Percentiles rank a stretch among this genome's conserved stretches.
Conservation (phyloP, 2,329 filamentous ascomycete species). For the Erysiphe pulchra region DNA sequence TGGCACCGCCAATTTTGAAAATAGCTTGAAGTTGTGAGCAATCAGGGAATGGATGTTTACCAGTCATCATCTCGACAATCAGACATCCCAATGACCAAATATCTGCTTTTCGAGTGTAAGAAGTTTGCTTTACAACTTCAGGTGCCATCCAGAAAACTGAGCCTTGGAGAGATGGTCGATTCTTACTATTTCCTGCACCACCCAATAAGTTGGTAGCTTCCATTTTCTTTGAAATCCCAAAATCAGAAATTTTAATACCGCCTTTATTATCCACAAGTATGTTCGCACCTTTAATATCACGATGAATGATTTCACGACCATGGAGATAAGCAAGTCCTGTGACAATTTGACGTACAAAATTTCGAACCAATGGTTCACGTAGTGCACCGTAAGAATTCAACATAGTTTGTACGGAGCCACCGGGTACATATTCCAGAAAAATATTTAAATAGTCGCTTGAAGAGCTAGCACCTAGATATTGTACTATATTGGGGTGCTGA, state of each 20-base stretch:
- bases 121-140: slow-evolving; percentile 92
- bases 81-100: slow-evolving; percentile 96
- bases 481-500: slow-evolving; percentile 90
- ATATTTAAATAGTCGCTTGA: slow-evolving; percentile 88
- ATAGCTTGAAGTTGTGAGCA: slow-evolving; percentile 94
- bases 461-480: slow-evolving; percentile 86
- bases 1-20: slow-evolving; percentile 85
- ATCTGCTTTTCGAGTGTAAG: slow-evolving; percentile 92
- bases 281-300: slow-evolving; percentile 97
- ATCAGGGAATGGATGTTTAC: slow-evolving; percentile 84
- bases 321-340: slow-evolving; percentile 83
- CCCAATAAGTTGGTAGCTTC: slow-evolving; percentile 67
- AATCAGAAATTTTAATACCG: slow-evolving; percentile 97
- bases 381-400: slow-evolving; percentile 94
- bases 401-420: slow-evolving; percentile 94
- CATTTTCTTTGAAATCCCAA: slow-evolving; percentile 94
- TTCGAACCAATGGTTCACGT: slow-evolving; percentile 76
- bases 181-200: slow-evolving; percentile 38
- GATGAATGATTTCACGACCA: slow-evolving; percentile 84
- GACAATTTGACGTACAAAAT: slow-evolving; percentile 90
- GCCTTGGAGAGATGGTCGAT: slow-evolving; percentile 64
- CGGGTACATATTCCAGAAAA: slow-evolving; percentile 97
- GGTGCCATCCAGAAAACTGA: slow-evolving; percentile 99
- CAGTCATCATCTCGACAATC: slow-evolving; percentile 98
- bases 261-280: slow-evolving; percentile 98